These are phyloP conservation scores for Blastocystis sp. DNA, from an alignment of 352 stramenopile species.

Conservation along the genomic window DNA sequence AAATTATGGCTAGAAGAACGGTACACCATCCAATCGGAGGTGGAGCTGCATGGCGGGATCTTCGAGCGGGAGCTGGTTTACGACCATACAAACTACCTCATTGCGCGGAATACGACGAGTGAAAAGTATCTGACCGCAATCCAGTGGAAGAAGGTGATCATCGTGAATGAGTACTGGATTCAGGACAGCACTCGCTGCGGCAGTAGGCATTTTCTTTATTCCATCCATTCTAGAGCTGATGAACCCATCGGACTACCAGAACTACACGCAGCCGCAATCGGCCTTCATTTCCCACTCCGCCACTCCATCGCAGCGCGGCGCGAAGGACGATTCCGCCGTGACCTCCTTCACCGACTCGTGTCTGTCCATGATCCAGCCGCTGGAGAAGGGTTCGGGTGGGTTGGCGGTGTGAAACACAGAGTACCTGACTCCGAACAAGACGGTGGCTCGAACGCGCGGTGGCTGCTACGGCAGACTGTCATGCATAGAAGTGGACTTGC, in stretches of 20 bases:
- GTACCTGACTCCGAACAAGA: constrained; percentile 59
- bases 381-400: constrained; percentile 5
- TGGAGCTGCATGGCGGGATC: constrained; percentile 35
- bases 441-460: constrained; percentile 31
- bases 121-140: constrained; percentile 38
- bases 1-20: constrained; percentile 10
- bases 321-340: background rate
- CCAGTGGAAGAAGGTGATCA: constrained; percentile 28
- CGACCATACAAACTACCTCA: constrained; percentile 62
- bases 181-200: constrained; percentile 14
- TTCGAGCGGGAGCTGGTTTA: constrained; percentile 44
- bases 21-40: constrained; percentile 37
- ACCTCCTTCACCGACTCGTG: constrained; percentile 24
- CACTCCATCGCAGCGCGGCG: background rate
- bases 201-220: background rate
- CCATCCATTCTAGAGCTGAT: constrained; percentile 28
- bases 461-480: background rate
- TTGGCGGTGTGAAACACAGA: background rate
- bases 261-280: constrained; percentile 15
- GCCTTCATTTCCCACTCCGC: background rate
- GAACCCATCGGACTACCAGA: constrained; percentile 55
- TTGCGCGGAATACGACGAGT: constrained; percentile 42
- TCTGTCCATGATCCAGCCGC: constrained; percentile 27
- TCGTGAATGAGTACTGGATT: constrained; percentile 61
- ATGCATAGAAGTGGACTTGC: constrained; percentile 32